Conservation (phyloP, 2,329 filamentous ascomycete genomes). For the Seiridium cupressi region DNA sequence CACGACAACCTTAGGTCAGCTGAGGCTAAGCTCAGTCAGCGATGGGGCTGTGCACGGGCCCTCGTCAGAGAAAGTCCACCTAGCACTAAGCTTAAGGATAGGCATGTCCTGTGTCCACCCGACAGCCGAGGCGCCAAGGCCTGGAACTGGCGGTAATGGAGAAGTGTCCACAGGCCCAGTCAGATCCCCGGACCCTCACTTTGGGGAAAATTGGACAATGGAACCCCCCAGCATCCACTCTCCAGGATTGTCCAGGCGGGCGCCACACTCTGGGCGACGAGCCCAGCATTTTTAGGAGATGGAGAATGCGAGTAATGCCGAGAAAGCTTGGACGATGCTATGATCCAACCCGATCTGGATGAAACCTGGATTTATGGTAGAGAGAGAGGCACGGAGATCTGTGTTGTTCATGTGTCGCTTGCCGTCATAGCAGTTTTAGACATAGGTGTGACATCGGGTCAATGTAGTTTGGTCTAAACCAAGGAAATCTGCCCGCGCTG, state of each 20-base stretch:
- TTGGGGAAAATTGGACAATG: neutral
- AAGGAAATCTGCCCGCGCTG: neutral
- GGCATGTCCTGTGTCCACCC: too few relatives aligned
- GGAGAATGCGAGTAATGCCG: neutral
- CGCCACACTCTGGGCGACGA: neutral
- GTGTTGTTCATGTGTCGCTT: neutral
- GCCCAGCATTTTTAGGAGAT: neutral
- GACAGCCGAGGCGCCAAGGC: too few relatives aligned
- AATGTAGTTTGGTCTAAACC: neutral
- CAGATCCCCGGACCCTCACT: neutral
- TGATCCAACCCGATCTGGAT: neutral
- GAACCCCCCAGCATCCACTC: neutral
- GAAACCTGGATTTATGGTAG: neutral
- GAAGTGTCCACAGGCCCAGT: too few relatives aligned
- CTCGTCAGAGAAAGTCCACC: too few relatives aligned
- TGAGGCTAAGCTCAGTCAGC: too few relatives aligned
- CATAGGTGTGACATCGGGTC: neutral
- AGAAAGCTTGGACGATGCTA: neutral
- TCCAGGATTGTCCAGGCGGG: conserved; percentile 1
- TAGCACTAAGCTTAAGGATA: too few relatives aligned
- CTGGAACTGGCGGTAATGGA: too few relatives aligned
- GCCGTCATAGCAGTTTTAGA: neutral
- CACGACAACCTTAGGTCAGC: too few relatives aligned
- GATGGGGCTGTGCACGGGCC: too few relatives aligned
- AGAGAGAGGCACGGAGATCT: neutral